These are phyloP conservation scores for Coccomyxa subellipsoidea DNA, from an alignment of 163 green algal species.

Conservation along the genomic window DNA sequence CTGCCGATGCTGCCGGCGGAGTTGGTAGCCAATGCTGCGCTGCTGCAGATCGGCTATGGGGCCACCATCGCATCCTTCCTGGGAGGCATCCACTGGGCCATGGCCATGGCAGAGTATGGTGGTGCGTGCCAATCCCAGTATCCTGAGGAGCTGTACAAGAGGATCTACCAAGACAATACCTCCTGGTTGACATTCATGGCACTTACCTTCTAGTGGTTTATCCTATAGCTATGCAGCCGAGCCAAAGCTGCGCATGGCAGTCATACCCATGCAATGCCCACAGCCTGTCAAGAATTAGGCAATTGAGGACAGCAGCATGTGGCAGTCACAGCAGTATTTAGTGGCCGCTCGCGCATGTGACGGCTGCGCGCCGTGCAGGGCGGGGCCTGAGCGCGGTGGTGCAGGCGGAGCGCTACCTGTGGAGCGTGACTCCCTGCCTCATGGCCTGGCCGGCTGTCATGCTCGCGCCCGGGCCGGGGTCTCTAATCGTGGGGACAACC, in stretches of 20 bases:
- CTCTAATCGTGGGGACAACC: conserved; percentile 20
- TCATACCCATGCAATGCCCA: neutral
- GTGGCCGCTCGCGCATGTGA: too few relatives aligned
- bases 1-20: conserved; percentile 36
- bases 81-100: conserved; percentile 86
- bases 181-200: neutral
- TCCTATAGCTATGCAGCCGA: too few relatives aligned
- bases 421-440: conserved; percentile 62
- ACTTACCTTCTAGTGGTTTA: neutral
- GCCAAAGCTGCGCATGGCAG: neutral
- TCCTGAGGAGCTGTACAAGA: too few relatives aligned
- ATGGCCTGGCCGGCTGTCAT: conserved; percentile 57
- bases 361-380: neutral
- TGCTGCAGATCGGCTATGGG: conserved; percentile 69
- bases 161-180: too few relatives aligned
- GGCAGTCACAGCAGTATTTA: too few relatives aligned
- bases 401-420: conserved; percentile 49
- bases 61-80: conserved; percentile 84
- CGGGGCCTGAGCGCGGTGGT: neutral
- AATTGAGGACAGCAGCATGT: too few relatives aligned
- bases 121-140: too few relatives aligned
- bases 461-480: conserved; percentile 24
- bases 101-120: conserved; percentile 67
- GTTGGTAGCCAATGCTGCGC: conserved; percentile 26
- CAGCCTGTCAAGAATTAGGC: neutral